A percentile compares a stretch with the other conserved stretches of the same genome.
Conservation (phyloP, 1,139 yeast genomes). For the Debaryomycetaceae sp. region DNA sequence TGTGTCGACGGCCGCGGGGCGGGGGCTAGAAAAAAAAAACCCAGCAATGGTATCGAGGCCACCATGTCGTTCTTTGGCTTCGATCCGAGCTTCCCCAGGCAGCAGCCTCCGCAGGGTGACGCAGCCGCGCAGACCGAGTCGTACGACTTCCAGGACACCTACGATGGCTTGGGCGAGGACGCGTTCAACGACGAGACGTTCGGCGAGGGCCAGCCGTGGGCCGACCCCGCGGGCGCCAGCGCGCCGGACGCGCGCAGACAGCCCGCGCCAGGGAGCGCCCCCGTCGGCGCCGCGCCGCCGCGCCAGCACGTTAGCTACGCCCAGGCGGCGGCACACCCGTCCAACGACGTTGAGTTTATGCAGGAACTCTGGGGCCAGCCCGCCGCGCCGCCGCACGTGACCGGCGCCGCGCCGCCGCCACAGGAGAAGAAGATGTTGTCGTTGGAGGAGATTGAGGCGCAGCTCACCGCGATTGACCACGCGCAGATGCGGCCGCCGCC, state of each 20-base stretch:
- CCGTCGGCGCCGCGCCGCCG: constrained; percentile 14
- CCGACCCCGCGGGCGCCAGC: constrained; percentile 38
- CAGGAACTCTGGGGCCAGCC: constrained; percentile 46
- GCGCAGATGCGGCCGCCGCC: constrained; percentile 18
- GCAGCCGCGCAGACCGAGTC: constrained; percentile 19
- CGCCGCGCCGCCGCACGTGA: constrained; percentile 7
- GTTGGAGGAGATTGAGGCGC: constrained; percentile 75
- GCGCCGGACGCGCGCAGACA: no score
- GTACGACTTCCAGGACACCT: constrained; percentile 79
- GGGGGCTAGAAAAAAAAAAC: neutral
- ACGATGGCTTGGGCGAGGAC: constrained; percentile 71
- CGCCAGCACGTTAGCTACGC: constrained; percentile 53
- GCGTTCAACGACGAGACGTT: constrained; percentile 86
- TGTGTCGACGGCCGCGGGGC: neutral
- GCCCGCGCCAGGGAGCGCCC: constrained; percentile 36
- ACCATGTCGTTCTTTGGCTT: constrained; percentile 58
- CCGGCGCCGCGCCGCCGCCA: constrained; percentile 7
- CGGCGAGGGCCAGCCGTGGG: constrained; percentile 44
- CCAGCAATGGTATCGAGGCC: no score
- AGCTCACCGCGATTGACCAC: constrained; percentile 48
- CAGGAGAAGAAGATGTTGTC: constrained; percentile 51
- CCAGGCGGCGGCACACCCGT: constrained; percentile 41
- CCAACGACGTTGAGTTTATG: constrained; percentile 47
- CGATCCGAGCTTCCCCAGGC: constrained; percentile 41
- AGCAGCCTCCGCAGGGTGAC: constrained; percentile 7